A percentile compares a stretch with the other conserved stretches of the same genome.
phyloP scores from a whole-genome alignment of 2,329 filamentous ascomycete species.

The Aureobasidium sp. region DNA sequence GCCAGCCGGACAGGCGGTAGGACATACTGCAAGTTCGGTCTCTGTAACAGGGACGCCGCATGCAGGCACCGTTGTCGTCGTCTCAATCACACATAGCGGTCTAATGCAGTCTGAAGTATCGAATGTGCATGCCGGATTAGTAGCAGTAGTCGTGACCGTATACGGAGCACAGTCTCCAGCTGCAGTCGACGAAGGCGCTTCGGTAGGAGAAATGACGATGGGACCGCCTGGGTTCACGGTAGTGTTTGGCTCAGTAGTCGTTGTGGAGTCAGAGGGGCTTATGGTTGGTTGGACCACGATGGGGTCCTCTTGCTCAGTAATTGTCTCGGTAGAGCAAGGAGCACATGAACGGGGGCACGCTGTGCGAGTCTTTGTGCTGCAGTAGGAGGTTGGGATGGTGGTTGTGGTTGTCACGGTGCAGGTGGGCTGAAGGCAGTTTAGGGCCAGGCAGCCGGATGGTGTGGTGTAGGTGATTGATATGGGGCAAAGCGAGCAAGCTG shows the following conservation, averaged over 20 bases:
- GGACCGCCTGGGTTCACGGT: not conserved
- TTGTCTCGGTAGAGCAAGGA: not conserved
- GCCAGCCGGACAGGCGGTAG: slow-evolving; percentile 20
- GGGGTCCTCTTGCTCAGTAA: not conserved
- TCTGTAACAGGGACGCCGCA: slow-evolving; percentile 4
- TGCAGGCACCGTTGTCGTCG: slow-evolving; percentile 14
- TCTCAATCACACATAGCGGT: slow-evolving; percentile 12
- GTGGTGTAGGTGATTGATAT: slow-evolving; percentile 13
- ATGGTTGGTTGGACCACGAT: not conserved
- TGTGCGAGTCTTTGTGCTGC: not conserved
- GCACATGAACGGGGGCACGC: not conserved
- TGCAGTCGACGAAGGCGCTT: not conserved
- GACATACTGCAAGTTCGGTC: slow-evolving; percentile 18
- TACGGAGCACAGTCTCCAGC: not conserved
- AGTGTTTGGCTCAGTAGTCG: not conserved
- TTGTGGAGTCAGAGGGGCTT: no score
- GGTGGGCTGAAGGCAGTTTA: not conserved
- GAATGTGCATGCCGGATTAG: slow-evolving; percentile 9
- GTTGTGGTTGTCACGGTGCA: not conserved
- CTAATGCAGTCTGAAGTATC: slow-evolving; percentile 7
- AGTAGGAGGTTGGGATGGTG: not conserved
- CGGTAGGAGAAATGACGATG: not conserved
- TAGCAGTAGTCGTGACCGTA: slow-evolving; percentile 9
- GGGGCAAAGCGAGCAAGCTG: slow-evolving; percentile 5
- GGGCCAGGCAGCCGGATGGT: not conserved